Evolutionary conservation across 371 early-diverging fungal species (phyloP).

Genomic region (Coemansia sp.): DNA sequence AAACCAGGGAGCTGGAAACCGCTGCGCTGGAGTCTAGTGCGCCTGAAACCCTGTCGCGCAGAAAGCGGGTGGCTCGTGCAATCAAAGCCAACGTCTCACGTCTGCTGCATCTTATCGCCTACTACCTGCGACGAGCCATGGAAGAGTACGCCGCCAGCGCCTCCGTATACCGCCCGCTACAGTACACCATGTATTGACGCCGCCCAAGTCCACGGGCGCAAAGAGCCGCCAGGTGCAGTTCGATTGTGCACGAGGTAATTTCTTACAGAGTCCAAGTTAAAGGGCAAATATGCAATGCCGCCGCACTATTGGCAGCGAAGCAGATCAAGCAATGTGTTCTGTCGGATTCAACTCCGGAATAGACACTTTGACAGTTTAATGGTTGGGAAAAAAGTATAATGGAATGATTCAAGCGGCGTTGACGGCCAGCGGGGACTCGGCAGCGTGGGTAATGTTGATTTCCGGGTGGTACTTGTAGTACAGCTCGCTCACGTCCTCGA

Average conservation of each 20-base stretch:
- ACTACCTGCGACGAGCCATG: slow-evolving; percentile 16
- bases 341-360: too few species aligned
- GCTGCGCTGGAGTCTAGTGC: neutral
- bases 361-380: too few species aligned
- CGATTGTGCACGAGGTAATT: too few species aligned
- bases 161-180: slow-evolving; percentile 21
- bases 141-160: slow-evolving; percentile 14
- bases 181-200: slow-evolving; percentile 15
- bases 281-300: too few species aligned
- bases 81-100: slow-evolving; percentile 12
- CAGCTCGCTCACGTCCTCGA: slow-evolving; percentile 83
- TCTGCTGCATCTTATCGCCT: slow-evolving; percentile 15
- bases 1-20: neutral
- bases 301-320: neutral
- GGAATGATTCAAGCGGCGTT: neutral
- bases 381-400: neutral
- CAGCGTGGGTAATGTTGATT: slow-evolving; percentile 30
- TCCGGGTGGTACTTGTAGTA: slow-evolving; percentile 75
- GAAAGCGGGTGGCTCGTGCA: neutral
- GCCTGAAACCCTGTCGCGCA: slow-evolving; percentile 17
- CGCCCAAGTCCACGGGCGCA: too few species aligned
- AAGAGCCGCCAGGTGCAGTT: too few species aligned
- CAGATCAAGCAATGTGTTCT: too few species aligned
- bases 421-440: slow-evolving; percentile 35
- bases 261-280: too few species aligned